Percentiles rank a stretch among this genome's conserved stretches.
phyloP scores from a whole-genome alignment of 2,329 filamentous ascomycete species.

The Emericellopsis atlantica region DNA sequence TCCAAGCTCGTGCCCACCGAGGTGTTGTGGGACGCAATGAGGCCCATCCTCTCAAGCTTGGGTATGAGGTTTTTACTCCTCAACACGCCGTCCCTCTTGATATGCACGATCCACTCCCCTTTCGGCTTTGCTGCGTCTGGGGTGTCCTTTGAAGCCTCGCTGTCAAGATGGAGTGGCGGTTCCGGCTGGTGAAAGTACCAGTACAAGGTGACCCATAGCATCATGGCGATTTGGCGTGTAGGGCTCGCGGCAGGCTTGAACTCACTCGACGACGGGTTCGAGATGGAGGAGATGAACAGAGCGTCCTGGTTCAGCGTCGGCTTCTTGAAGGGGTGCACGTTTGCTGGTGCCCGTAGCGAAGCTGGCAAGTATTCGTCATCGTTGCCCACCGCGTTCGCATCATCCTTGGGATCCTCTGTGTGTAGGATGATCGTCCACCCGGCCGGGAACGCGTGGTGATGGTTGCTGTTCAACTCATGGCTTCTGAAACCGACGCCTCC shows the following conservation, averaged over 20 bases:
- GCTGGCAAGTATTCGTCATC: constrained; percentile 11
- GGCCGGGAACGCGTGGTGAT: constrained; percentile 61
- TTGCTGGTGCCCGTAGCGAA: background rate
- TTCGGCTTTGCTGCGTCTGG: constrained; percentile 59
- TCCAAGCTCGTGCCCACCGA: constrained; percentile 55
- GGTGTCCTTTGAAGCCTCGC: constrained; percentile 50
- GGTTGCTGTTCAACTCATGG: constrained; percentile 52
- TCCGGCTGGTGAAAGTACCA: constrained; percentile 93
- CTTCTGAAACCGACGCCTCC: constrained; percentile 86
- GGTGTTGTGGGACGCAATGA: constrained; percentile 66
- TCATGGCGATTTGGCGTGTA: constrained; percentile 86
- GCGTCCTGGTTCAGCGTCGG: constrained; percentile 71
- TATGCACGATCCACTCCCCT: constrained; percentile 76
- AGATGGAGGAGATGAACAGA: constrained; percentile 86
- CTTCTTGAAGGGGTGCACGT: constrained; percentile 37
- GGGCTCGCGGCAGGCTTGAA: constrained; percentile 71
- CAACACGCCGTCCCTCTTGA: constrained; percentile 80
- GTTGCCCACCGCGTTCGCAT: constrained; percentile 15
- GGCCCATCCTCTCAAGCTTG: constrained; percentile 87
- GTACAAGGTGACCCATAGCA: constrained; percentile 87
- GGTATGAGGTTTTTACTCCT: constrained; percentile 71
- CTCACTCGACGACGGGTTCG: constrained; percentile 66
- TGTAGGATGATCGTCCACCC: constrained; percentile 87
- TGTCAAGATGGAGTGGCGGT: constrained; percentile 52
- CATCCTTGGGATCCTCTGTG: constrained; percentile 33